Base-by-base conservation (phyloP, 2,329 filamentous ascomycete genomes). In the Onygenales sp. region DNA sequence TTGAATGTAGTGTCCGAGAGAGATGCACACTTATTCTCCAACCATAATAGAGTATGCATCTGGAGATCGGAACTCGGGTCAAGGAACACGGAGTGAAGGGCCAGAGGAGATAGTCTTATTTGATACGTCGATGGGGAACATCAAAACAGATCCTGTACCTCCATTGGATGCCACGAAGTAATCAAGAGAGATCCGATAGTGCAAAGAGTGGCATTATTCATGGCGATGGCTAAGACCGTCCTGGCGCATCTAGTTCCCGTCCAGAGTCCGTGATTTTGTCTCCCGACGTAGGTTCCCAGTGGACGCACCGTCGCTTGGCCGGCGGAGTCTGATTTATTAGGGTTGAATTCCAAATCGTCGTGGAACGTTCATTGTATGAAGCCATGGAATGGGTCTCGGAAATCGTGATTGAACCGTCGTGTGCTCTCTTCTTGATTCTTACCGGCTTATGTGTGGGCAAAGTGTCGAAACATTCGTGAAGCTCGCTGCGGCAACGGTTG, bases 111-210 rank as follows among this genome's bases (percentile, higher is more conserved):
- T 65, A 6, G 58, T 57, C 1, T 60, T 50, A 9, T 64, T 58
- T 0, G 69, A 63, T 1, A 74, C 59, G 0, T 73, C 56, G 0
- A 63, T 70, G 0, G 79, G 79, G 57, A 80, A 81, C 0, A 55
- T 58, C 78, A 78, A 82, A 7, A 55, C 66, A 17, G 72, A 66
- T 1, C 62, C 47, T 31, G 17, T 17, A 38, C 7, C 0, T 67
- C 72, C 2, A 85, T 64, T 1, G 82, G 82, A 61, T 85, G 82
- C 78, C 79, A 84, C 0, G 78, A 76, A 27, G 82, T 84, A 32
- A 83, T 74, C 6, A 78, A 62, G 7, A 83, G 66, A 2, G 61
- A 57, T 1, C 72, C 72, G 0, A 83, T 63, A 0, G 69, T 69
- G 55, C 75, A 78, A 61, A 84, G 70, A 1, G 61, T 54, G 38